phyloP scores from a whole-genome alignment of 2,329 filamentous ascomycete species.

The Ploettnerulaceae sp. region DNA sequence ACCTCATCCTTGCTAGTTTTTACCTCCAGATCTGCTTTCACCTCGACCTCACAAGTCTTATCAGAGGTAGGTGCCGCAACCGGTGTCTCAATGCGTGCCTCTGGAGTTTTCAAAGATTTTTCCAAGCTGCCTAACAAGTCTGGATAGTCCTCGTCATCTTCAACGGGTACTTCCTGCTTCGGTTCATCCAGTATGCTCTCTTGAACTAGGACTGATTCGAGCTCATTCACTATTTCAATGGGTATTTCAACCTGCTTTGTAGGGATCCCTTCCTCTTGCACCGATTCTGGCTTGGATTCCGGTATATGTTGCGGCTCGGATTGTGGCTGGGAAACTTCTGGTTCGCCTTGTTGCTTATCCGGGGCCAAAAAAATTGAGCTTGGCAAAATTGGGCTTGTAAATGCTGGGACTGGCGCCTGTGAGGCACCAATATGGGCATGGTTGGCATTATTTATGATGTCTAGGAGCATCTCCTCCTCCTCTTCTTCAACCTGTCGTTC shows the following conservation, averaged over 20 bases:
- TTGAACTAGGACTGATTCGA: background rate
- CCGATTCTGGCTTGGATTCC: background rate
- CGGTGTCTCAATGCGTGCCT: background rate
- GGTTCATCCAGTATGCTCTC: background rate
- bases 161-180: background rate
- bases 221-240: background rate
- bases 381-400: background rate
- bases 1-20: background rate
- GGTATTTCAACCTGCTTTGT: background rate
- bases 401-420: background rate
- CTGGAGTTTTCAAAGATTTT: constrained; percentile 21
- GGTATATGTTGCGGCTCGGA: background rate
- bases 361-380: background rate
- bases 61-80: background rate
- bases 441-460: constrained; percentile 22
- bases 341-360: too few species aligned
- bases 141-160: constrained; percentile 23
- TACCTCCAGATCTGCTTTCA: background rate
- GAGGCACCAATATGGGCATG: constrained; percentile 14
- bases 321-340: background rate
- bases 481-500: constrained; percentile 23
- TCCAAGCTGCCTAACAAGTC: constrained; percentile 30
- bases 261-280: background rate
- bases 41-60: background rate
- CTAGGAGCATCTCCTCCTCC: constrained; percentile 29